These are phyloP conservation scores for Senna tora DNA, from an alignment of 306 rosid species.

Conservation along the genomic window DNA sequence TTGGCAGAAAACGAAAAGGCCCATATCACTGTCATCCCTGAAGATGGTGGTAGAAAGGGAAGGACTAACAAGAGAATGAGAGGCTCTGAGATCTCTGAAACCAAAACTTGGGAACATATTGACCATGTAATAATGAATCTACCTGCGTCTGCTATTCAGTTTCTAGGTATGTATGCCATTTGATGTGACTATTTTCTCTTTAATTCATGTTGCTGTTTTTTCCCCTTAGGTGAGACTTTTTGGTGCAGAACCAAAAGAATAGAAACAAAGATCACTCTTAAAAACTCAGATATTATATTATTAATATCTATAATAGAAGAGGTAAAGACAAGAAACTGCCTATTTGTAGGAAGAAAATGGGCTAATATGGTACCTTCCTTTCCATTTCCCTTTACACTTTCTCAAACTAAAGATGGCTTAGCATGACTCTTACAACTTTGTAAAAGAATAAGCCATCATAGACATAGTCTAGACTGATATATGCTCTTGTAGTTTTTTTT, in stretches of 20 bases:
- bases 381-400: too few relatives aligned
- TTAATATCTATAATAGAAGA: neutral
- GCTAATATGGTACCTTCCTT: too few relatives aligned
- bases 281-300: neutral
- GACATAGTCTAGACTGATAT: too few relatives aligned
- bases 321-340: neutral
- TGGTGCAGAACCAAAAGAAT: neutral
- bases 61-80: slow-evolving; percentile 67
- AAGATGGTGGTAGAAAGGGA: slow-evolving; percentile 55
- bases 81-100: slow-evolving; percentile 45
- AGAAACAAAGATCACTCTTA: neutral
- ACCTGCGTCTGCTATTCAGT: slow-evolving; percentile 93
- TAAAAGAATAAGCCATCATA: too few relatives aligned
- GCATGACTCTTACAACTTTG: too few relatives aligned
- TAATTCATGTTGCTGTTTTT: slow-evolving; percentile 4
- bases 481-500: too few relatives aligned
- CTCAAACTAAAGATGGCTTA: too few relatives aligned
- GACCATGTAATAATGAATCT: slow-evolving; percentile 93
- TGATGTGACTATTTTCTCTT: slow-evolving; percentile 29
- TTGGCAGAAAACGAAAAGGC: slow-evolving; percentile 53
- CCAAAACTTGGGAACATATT: slow-evolving; percentile 78
- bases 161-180: slow-evolving; percentile 63
- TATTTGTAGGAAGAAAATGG: neutral
- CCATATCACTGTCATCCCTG: slow-evolving; percentile 36
- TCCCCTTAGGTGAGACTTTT: neutral